A percentile compares a stretch with the other conserved stretches of the same genome.
Conservation (phyloP, 177 flowering plant genomes). For the Vitis hybrid region DNA sequence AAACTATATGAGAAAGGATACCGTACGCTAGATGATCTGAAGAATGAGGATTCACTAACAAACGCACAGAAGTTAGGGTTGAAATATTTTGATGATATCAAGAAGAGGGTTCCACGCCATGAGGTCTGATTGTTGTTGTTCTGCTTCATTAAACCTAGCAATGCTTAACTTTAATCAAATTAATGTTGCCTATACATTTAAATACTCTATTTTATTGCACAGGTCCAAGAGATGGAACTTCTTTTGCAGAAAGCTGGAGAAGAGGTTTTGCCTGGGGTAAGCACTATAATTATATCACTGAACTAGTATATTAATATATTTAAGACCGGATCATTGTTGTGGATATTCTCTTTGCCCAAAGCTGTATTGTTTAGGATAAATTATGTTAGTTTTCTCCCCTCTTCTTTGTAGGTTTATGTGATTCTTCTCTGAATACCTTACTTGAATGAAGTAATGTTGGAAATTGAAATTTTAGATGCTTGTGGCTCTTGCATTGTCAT, state of each 20-base stretch:
- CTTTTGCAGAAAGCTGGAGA: conserved; percentile 73
- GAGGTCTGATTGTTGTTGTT: conserved; percentile 48
- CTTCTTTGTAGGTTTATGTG: background rate
- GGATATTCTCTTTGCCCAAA: background rate
- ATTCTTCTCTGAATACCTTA: background rate
- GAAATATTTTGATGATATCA: conserved; percentile 87
- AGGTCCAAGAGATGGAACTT: conserved; percentile 90
- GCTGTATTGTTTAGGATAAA: background rate
- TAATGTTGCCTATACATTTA: background rate
- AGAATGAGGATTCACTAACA: conserved; percentile 71
- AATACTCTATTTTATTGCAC: conserved; percentile 7
- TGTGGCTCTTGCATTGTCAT: too few relatives aligned
- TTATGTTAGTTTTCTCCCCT: too few relatives aligned
- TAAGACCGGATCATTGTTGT: background rate
- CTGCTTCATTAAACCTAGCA: background rate
- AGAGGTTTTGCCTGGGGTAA: conserved; percentile 81
- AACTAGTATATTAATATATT: background rate
- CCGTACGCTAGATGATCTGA: conserved; percentile 77
- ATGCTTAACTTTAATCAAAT: background rate
- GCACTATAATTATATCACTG: conserved; percentile 11
- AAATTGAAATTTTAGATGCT: too few relatives aligned
- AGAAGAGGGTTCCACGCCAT: conserved; percentile 79
- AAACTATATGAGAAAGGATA: conserved; percentile 90
- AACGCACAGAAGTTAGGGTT: conserved; percentile 75
- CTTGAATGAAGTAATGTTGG: too few relatives aligned